These are phyloP conservation scores for Lavandula angustifolia DNA, from an alignment of 257 asterid species.

Conservation along the genomic window DNA sequence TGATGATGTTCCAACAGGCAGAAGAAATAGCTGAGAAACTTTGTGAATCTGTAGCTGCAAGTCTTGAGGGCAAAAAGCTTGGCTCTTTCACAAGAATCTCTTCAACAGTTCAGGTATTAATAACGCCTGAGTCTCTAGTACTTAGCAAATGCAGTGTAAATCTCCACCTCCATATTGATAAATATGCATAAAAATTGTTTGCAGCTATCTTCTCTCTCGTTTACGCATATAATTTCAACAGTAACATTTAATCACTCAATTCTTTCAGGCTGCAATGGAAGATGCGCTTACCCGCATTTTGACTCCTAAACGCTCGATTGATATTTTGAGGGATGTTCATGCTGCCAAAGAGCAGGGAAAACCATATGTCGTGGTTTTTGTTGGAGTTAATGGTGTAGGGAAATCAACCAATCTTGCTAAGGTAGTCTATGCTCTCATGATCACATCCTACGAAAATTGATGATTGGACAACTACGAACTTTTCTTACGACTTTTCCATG, in stretches of 20 bases:
- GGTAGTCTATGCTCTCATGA: conserved; percentile 42
- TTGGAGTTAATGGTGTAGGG: conserved; percentile 98
- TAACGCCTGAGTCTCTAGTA: background rate
- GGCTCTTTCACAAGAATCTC: conserved; percentile 93
- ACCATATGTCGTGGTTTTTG: conserved; percentile 96
- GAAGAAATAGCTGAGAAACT: conserved; percentile 98
- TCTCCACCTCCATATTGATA: background rate
- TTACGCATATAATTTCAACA: conserved; percentile 1
- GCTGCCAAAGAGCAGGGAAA: conserved; percentile 90
- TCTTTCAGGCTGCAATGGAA: conserved; percentile 87
- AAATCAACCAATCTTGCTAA: conserved; percentile 98
- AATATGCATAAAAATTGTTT: background rate
- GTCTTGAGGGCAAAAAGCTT: conserved; percentile 88
- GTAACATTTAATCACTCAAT: conserved; percentile 28
- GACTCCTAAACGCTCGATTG: conserved; percentile 95
- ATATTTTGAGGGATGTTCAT: conserved; percentile 93
- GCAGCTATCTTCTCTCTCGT: background rate
- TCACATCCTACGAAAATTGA: background rate
- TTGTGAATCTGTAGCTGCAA: conserved; percentile 95
- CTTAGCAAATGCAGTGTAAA: background rate
- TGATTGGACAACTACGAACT: background rate
- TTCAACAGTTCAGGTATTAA: conserved; percentile 82
- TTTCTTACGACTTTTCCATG: conserved; percentile 14
- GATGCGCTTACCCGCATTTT: conserved; percentile 97
- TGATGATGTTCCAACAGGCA: conserved; percentile 57